A percentile compares a stretch with the other conserved stretches of the same genome.
Evolutionary conservation across 768 basidiomycete genomes (phyloP).

Genomic region (Guyanaporus albipodus): DNA sequence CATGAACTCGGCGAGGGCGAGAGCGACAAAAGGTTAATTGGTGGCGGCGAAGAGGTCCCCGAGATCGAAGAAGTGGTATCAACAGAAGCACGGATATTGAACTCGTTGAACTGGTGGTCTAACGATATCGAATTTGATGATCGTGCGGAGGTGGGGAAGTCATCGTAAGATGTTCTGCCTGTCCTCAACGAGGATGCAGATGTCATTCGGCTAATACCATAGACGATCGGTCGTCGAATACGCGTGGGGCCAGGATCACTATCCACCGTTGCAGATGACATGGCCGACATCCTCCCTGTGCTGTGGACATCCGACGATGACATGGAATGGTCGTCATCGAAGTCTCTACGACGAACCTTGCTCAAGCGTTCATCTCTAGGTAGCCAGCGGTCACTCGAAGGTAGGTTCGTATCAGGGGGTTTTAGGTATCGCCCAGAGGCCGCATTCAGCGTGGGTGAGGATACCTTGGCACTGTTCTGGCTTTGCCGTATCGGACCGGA

Average conservation of each 20-base stretch:
- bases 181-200: conserved; percentile 68
- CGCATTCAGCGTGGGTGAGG: conserved; percentile 52
- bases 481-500: conserved; percentile 64
- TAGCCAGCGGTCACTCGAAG: conserved; percentile 44
- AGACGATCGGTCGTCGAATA: conserved; percentile 57
- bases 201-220: conserved; percentile 70
- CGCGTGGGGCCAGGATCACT: conserved; percentile 80
- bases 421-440: conserved; percentile 56
- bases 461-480: conserved; percentile 38
- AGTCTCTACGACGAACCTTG: conserved; percentile 79
- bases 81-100: conserved; percentile 65
- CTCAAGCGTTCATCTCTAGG: conserved; percentile 55
- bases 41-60: conserved; percentile 71
- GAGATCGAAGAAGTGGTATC: conserved; percentile 53
- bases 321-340: conserved; percentile 89
- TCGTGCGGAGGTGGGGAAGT: conserved; percentile 67
- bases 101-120: conserved; percentile 76
- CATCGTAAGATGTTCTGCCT: conserved; percentile 58
- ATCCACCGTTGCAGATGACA: conserved; percentile 81
- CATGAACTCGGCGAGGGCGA: conserved; percentile 62
- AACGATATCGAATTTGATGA: conserved; percentile 78
- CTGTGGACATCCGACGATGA: conserved; percentile 84
- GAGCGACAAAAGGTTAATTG: conserved; percentile 68
- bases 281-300: conserved; percentile 66
- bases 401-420: conserved; percentile 33